phyloP scores from a whole-genome alignment of 169 alveolate species.

The Cyclospora cayetanensis region DNA sequence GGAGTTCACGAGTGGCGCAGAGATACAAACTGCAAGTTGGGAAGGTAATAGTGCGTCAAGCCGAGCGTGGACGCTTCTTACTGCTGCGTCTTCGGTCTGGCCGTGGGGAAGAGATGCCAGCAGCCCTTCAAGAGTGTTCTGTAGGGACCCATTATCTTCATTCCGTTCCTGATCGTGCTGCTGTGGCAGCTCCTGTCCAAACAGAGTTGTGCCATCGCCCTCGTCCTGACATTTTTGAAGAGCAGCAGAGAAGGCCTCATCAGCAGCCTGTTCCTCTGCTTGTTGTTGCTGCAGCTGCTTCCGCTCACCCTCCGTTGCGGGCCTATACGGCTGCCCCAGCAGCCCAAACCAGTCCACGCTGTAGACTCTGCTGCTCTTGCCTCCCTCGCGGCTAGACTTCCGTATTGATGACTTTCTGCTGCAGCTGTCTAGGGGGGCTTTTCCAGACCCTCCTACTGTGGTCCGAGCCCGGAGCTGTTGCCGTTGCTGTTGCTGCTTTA shows the following conservation, averaged over 20 bases:
- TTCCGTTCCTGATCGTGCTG: neutral
- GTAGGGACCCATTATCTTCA: neutral
- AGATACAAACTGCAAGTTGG: no score
- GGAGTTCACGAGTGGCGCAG: no score
- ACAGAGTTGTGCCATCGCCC: neutral
- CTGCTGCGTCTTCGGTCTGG: neutral
- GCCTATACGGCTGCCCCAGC: slow-evolving; percentile 25
- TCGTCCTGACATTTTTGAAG: neutral
- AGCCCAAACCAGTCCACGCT: neutral
- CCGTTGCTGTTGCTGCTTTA: neutral
- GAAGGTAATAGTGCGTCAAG: no score
- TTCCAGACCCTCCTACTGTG: neutral
- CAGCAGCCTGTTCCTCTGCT: neutral
- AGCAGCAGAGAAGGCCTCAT: neutral
- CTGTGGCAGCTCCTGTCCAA: neutral
- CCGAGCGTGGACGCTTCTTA: no score
- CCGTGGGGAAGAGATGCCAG: neutral
- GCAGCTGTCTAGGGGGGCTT: neutral
- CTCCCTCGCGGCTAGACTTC: neutral
- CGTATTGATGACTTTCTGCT: neutral
- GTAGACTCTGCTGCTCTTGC: neutral
- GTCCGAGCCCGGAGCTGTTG: neutral
- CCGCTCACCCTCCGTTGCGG: slow-evolving; percentile 18
- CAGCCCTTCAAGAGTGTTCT: neutral
- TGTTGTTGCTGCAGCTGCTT: neutral